phyloP scores from a whole-genome alignment of 2,329 filamentous ascomycete genomes.

The Trichothecium roseum region DNA sequence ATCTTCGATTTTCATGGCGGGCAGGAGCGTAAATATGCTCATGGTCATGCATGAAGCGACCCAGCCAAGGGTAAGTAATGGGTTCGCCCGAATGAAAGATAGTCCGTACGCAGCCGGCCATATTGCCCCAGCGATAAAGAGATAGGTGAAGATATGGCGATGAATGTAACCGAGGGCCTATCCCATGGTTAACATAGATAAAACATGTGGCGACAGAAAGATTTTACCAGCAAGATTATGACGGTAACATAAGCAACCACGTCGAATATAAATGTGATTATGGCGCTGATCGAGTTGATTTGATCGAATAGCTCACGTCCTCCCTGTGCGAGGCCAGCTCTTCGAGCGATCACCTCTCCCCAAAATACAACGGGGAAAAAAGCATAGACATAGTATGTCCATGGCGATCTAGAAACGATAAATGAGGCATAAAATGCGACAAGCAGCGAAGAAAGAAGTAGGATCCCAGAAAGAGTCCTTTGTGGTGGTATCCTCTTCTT shows the following conservation, averaged over 20 bases:
- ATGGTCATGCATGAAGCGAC: conserved; percentile 65
- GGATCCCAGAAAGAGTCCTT: conserved; percentile 46
- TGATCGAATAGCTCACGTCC: conserved; percentile 59
- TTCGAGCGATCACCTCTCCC: conserved; percentile 83
- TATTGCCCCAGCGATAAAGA: conserved; percentile 64
- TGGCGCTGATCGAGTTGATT: conserved; percentile 47
- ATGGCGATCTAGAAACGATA: conserved; percentile 65
- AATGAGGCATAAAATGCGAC: conserved; percentile 70
- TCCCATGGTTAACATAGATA: background rate
- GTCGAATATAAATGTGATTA: conserved; percentile 53
- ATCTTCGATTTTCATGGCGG: conserved; percentile 77
- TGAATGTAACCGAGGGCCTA: conserved; percentile 88
- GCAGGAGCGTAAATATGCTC: conserved; percentile 83
- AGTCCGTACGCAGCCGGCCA: conserved; percentile 72
- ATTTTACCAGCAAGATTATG: conserved; percentile 64
- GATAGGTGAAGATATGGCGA: conserved; percentile 72
- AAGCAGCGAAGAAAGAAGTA: conserved; percentile 68
- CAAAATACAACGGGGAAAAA: conserved; percentile 92
- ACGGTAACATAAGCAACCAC: conserved; percentile 58
- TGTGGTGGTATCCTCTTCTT: conserved; percentile 56
- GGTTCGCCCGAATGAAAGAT: conserved; percentile 59
- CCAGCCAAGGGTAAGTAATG: conserved; percentile 60
- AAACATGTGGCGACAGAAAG: background rate
- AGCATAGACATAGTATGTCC: conserved; percentile 82
- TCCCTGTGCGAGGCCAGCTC: conserved; percentile 59